A percentile compares a stretch with the other conserved stretches of the same genome.
Evolutionary conservation across 345 rosid genomes (phyloP).

Genomic region (Turnera subulata): DNA sequence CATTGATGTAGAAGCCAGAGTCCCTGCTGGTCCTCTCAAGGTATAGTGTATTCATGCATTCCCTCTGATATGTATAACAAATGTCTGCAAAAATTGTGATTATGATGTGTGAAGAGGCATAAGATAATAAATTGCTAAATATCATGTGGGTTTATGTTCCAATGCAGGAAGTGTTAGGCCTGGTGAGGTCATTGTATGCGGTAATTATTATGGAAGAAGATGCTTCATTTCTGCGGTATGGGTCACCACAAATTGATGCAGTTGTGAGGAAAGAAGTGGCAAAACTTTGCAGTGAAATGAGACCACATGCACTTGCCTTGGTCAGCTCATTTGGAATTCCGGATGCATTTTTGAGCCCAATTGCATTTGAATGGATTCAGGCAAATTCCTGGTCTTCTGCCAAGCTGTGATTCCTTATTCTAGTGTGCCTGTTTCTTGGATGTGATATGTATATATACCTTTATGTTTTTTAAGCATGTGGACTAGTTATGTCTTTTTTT

Average conservation of each 20-base stretch:
- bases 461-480: too few relatives aligned
- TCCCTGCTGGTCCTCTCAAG: slow-evolving; percentile 54
- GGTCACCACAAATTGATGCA: slow-evolving; percentile 52
- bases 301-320: slow-evolving; percentile 76
- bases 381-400: slow-evolving; percentile 75
- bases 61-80: neutral
- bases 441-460: too few relatives aligned
- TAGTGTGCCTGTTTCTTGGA: too few relatives aligned
- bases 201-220: slow-evolving; percentile 73
- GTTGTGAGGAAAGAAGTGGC: slow-evolving; percentile 63
- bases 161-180: slow-evolving; percentile 50
- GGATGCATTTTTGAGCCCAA: slow-evolving; percentile 66
- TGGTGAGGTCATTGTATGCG: slow-evolving; percentile 68
- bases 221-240: slow-evolving; percentile 63
- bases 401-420: slow-evolving; percentile 17
- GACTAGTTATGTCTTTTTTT: too few relatives aligned
- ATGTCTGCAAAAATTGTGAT: too few relatives aligned
- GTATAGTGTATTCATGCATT: slow-evolving; percentile 27
- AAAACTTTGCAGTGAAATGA: slow-evolving; percentile 64
- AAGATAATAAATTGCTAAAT: neutral
- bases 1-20: slow-evolving; percentile 50
- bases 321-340: slow-evolving; percentile 82
- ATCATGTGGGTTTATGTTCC: neutral
- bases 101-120: too few relatives aligned
- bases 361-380: slow-evolving; percentile 85